These are phyloP conservation scores for Tetrapyrgos nigripes DNA, from an alignment of 1,284 basidiomycete species.

Conservation along the genomic window DNA sequence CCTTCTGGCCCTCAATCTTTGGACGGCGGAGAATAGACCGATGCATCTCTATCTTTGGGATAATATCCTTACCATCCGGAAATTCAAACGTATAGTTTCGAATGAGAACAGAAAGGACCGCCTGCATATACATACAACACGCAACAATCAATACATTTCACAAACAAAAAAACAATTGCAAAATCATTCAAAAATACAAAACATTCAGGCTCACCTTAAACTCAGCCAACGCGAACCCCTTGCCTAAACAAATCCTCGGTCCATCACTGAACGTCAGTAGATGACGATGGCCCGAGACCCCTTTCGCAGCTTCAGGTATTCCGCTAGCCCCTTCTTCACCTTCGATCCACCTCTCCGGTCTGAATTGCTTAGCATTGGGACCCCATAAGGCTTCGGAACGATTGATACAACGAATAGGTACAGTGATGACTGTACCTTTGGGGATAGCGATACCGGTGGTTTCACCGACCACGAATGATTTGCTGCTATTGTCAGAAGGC, in stretches of 20 bases:
- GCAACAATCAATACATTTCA: too few relatives aligned
- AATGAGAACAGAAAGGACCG: conserved; percentile 43
- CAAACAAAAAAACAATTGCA: conserved; percentile 12
- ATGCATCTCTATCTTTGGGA: not conserved
- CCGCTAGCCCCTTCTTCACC: conserved; percentile 13
- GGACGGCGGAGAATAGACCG: not conserved
- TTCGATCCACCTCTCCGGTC: conserved; percentile 47
- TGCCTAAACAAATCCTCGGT: conserved; percentile 48
- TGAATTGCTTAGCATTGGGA: conserved; percentile 41
- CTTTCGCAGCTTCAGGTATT: conserved; percentile 25
- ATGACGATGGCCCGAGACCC: conserved; percentile 44
- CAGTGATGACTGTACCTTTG: conserved; percentile 40
- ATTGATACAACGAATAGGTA: conserved; percentile 45
- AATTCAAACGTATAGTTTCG: conserved; percentile 47
- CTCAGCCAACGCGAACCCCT: conserved; percentile 44
- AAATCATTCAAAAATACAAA: not conserved
- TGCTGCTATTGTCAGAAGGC: not conserved
- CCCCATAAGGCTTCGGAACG: conserved; percentile 46
- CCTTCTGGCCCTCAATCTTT: not conserved
- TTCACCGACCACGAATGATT: conserved; percentile 18
- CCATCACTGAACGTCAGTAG: conserved; percentile 47
- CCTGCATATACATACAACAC: too few relatives aligned
- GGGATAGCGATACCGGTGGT: conserved; percentile 38
- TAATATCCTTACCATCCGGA: conserved; percentile 30
- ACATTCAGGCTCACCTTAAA: conserved; percentile 47